Base-by-base conservation (phyloP, 495 filamentous ascomycete species). In the Aspergillus affinis region DNA sequence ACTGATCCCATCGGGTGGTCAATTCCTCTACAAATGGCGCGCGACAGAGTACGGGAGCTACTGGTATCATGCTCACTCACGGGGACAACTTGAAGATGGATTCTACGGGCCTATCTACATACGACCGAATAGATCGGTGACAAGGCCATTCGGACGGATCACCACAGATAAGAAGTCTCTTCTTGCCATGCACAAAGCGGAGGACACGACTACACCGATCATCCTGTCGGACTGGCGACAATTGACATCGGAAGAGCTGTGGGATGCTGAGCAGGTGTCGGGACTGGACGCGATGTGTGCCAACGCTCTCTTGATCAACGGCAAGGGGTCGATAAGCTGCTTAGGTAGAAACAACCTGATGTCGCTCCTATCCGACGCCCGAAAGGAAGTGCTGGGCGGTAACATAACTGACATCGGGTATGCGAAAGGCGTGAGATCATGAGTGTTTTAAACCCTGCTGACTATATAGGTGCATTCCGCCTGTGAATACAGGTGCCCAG, bases 301-400 rank as follows among this genome's bases (percentile, higher is more conserved):
- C 27, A 83, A 85, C 65, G 77, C 78, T 32, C 66, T 86, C 6
- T 70, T 87, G 13, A 69, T 87, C 48, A 86, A 87, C 60, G 83
- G 84, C 15, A 80, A 82, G 64, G 84, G 83, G 6, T 74, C 72
- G 2, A 73, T 83, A 8, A 66, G 73, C 20, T 86, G 83, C 56
- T 69, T 75, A 29, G 55, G 73, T 0, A 66, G 67, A 41, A 64
- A 71, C 5, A 64, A 73, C 8, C 63, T 83, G 6, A 66, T 75
- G 30, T 54, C 62, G 19, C 60, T 73, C 15, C 73, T 75, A 1
- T 76, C 69, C 27, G 57, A 59, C 0, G 46, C 66, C 3, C 65
- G 79, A n/a, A 60, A 65, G 32, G 23, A 54, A 0, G 46, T 68
- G 2, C 55, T 78, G 26, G 71, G 70, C 0, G 69, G 70, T 47